phyloP scores from a whole-genome alignment of 352 stramenopile species.

The Phytophthora meadii region DNA sequence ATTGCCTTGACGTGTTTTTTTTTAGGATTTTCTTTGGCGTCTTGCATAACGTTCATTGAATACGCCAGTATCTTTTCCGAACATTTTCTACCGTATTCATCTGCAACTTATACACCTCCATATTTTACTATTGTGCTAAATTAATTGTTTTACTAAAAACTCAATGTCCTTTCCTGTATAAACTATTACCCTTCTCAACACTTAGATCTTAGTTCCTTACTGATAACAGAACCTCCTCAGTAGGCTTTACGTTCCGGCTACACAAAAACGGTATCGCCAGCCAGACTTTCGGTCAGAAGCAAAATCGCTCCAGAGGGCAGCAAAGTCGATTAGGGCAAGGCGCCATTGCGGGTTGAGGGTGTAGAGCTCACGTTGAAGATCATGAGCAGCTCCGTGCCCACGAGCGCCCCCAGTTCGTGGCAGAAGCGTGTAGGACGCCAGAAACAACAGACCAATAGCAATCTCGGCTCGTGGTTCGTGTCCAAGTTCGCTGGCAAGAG shows the following conservation, averaged over 20 bases:
- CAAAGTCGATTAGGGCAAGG: slow-evolving; percentile 25
- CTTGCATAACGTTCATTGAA: slow-evolving; percentile 1
- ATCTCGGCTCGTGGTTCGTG: slow-evolving; percentile 74
- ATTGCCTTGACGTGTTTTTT: slow-evolving; percentile 15
- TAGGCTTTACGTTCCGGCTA: slow-evolving; percentile 9
- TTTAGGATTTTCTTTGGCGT: slow-evolving; percentile 27
- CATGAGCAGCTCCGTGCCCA: slow-evolving; percentile 39
- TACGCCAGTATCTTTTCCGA: slow-evolving; percentile 22
- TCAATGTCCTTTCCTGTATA: not conserved
- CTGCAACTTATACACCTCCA: not conserved
- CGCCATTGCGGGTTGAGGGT: slow-evolving; percentile 3
- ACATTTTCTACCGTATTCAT: slow-evolving; percentile 3
- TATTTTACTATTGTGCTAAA: not conserved
- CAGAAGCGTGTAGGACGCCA: slow-evolving; percentile 67
- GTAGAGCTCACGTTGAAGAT: slow-evolving; percentile 8
- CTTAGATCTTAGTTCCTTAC: not conserved
- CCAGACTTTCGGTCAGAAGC: slow-evolving; percentile 20
- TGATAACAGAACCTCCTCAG: not conserved
- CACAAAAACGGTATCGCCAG: slow-evolving; percentile 22
- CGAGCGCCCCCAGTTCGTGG: slow-evolving; percentile 27
- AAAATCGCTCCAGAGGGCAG: slow-evolving; percentile 23
- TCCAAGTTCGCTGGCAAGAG: slow-evolving; percentile 69
- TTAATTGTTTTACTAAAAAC: too few relatives aligned
- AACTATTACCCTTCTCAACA: not conserved
- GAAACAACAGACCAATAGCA: slow-evolving; percentile 64